Base-by-base conservation (phyloP, 2,329 filamentous ascomycete species). In the Sclerotinia trifoliorum region DNA sequence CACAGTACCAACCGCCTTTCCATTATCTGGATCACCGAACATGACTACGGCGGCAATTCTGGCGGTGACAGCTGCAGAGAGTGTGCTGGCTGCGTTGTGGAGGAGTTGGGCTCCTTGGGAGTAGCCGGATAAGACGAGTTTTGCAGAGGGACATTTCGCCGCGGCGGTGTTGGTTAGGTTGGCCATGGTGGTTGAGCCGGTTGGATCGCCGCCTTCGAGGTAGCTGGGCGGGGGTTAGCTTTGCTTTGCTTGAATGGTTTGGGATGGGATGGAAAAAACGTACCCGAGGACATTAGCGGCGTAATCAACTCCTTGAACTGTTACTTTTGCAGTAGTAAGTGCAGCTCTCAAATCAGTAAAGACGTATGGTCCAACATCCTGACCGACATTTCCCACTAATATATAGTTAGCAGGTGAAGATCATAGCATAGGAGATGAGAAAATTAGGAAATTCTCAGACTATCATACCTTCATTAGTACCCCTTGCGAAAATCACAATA, bases 401-500 rank as follows among this genome's bases (percentile, higher is more conserved):
- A 39, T 24, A 35, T 62, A 10, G 46, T 62, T 62, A 62, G 58
- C 48, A 15, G 39, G 11, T 17, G 19, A 6, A 3, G 1, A 21
- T 35, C 24, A 1, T 4, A 15, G 24, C 29, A 29, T 29, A 29
- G 15, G 32, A 55, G 26, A 6, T 10, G 4, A 8, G 13, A 54
- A 17, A 39, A 39, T 39, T 8, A 0, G 7, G 7, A 19, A 21
- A 3, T 19, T 10, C 35, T 42, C 39, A 17, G 15, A 13, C 1
- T 11, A 32, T 39, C 58, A 62, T 51, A 62, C 58, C 58, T 71
- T 84, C 83, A 19, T 79, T 81, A 11, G 82, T 83, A 24, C 81
- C 83, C 60, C 82, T 79, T 10, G 82, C 82, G 69, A 81, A 84
- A 57, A 84, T 80, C 63, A 84, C 56, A 54, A 67, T 67, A 11